A percentile compares a stretch with the other conserved stretches of the same genome.
phyloP scores from a whole-genome alignment of 257 asterid species.

The Apocynum venetum region DNA sequence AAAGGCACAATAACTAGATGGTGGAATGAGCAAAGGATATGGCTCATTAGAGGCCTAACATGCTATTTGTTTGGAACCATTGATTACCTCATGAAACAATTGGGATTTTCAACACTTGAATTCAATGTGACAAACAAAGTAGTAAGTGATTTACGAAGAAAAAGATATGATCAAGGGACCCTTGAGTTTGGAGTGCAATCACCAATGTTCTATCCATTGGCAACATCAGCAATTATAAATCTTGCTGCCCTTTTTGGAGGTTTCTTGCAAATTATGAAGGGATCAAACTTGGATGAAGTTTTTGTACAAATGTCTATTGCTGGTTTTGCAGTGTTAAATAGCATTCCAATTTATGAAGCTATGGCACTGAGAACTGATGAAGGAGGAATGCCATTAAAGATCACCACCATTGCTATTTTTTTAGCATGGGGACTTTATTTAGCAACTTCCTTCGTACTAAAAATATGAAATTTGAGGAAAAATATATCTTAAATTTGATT shows the following conservation, averaged over 20 bases:
- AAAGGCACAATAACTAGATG: conserved; percentile 48
- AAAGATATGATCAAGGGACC: conserved; percentile 49
- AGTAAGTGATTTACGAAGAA: conserved; percentile 37
- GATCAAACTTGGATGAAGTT: conserved; percentile 20
- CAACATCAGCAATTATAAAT: conserved; percentile 45
- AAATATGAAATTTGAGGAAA: neutral
- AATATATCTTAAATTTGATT: too few relatives aligned
- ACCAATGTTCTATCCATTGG: conserved; percentile 61
- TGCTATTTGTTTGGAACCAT: conserved; percentile 44
- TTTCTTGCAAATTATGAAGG: conserved; percentile 17
- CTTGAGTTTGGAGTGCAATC: conserved; percentile 62
- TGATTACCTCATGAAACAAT: conserved; percentile 41
- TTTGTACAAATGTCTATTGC: conserved; percentile 37
- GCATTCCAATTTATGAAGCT: conserved; percentile 67
- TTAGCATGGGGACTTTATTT: conserved; percentile 32
- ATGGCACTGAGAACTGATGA: conserved; percentile 51
- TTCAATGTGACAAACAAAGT: conserved; percentile 69
- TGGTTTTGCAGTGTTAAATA: conserved; percentile 47
- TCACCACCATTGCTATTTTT: conserved; percentile 32
- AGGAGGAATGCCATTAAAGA: conserved; percentile 57
- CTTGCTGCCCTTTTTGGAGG: conserved; percentile 18
- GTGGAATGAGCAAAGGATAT: conserved; percentile 88
- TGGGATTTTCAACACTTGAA: conserved; percentile 49
- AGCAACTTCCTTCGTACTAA: neutral
- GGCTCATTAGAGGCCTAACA: conserved; percentile 57